Base-by-base conservation (phyloP, 805 yeast genomes). In the Nakazawaea siamensis region DNA sequence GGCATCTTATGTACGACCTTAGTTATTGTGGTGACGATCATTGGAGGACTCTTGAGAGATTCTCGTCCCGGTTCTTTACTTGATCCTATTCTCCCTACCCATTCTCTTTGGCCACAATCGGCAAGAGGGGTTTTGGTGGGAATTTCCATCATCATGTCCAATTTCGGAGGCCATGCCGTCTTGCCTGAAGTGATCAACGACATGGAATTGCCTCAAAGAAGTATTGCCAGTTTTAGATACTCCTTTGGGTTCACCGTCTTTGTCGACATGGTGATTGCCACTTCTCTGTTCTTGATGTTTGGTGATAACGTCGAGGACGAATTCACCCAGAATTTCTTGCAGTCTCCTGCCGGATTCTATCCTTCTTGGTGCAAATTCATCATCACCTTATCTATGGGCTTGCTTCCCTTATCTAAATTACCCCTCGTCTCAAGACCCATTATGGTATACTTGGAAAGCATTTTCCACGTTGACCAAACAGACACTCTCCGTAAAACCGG, bases 361-460 rank as follows among this genome's bases (percentile, higher is more conserved):
- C 78, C 79, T 0, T 9, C 40, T 2, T 67, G 68, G 66, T 55
- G 66, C 5, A 58, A 64, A 29, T 66, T 66, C 1, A 36, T 70
- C 18, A 63, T 87, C 29, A 77, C 87, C 31, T 66, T 69, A 0
- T 58, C 82, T 27, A 80, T 86, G 70, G 82, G 94, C n/a, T 45
- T 85, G 5, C 72, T 87, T 17, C 95, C 96, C 1, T 54, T 86
- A 20, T 84, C 95, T 2, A 87, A 87, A 49, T 70, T 86, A 1
- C 95, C 96, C 1, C 64, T 86, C 27, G 80, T 79, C 44, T 83
- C 88, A 10, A 74, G 86, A 48, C 96, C 96, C 0, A 76, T 87
- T 19, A 72, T 83, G 21, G 67, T 88, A 75, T 86, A 1, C 49
- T 81, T 25, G 94, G 83, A 46, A 55, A 43, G 1, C 33, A 38